Base-by-base conservation (phyloP, 441 rosid genomes). In the Iberis amara region DNA sequence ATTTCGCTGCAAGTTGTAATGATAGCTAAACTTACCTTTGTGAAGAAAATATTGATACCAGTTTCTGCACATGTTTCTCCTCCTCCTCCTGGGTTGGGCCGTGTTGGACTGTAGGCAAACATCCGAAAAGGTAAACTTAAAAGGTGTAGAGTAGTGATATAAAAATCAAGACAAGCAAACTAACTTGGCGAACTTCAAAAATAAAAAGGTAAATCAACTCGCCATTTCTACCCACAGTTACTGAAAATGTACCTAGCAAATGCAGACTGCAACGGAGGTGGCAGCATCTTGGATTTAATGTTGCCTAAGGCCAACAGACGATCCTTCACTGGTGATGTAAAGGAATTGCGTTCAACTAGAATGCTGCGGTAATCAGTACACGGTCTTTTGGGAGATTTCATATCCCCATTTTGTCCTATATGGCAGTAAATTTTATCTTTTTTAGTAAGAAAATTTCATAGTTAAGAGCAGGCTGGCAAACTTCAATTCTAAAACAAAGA, bases 51-150 rank as follows among this genome's bases (percentile, higher is more conserved):
- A 69, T 71, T 85, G 65, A 89, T 85, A 55, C 89, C 99, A 47
- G 99, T 86, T 76, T 94, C 99, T n/a, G 99, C 99, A 59, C 92
- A 89, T 51, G 99, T 94, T 85, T 89, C 99, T 59, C 97, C 99
- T 52, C 88, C 89, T 12, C 95, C 87, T 64, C 90, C 89, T n/a
- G 97, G 99, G 72, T 69, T 81, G 56, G 94, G 99, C 40, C 91
- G 81, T 23, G 90, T 86, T 37, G 99, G 99, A 75, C 99, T 94
- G 79, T 61, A 64, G 15, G 63, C 14, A 72, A 23, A 45, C 47
- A 69, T 39, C 36, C 60, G 3, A 55, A 44, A 56, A 37, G 28
- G 41, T 51, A 60, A 43, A 47, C 54, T 11, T 42, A 42, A 42
- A 30, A 41, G 41, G 42, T 30, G 50, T 41, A 58, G 4, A 36